phyloP scores from a whole-genome alignment of 768 basidiomycete species.

The Russula lepida region DNA sequence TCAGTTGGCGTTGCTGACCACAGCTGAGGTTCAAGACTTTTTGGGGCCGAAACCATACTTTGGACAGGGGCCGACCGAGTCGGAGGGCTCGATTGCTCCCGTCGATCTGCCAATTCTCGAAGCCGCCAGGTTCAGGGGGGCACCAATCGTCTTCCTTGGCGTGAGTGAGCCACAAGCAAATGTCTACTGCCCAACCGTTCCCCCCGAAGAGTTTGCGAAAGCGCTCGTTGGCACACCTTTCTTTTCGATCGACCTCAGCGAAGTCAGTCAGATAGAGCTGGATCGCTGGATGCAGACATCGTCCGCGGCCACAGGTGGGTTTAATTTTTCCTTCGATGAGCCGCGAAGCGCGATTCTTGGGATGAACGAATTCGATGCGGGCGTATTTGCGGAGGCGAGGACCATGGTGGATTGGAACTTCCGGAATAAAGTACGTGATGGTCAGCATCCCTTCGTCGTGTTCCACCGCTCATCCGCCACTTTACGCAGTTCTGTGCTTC shows the following conservation, averaged over 20 bases:
- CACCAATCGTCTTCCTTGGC: slow-evolving; percentile 71
- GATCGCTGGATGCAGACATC: slow-evolving; percentile 35
- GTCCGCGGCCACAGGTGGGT: slow-evolving; percentile 32
- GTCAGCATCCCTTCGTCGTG: background rate
- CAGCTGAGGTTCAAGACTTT: slow-evolving; percentile 50
- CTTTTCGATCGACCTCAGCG: slow-evolving; percentile 71
- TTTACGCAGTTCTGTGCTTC: slow-evolving; percentile 73
- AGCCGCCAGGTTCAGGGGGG: slow-evolving; percentile 50
- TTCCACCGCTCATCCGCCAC: slow-evolving; percentile 1
- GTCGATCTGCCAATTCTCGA: slow-evolving; percentile 34
- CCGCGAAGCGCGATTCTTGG: slow-evolving; percentile 47
- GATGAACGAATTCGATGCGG: slow-evolving; percentile 59
- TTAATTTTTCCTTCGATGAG: slow-evolving; percentile 51
- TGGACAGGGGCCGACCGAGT: slow-evolving; percentile 50
- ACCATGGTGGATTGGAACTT: slow-evolving; percentile 91
- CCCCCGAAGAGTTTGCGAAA: slow-evolving; percentile 43
- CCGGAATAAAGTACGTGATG: slow-evolving; percentile 60
- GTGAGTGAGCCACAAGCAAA: slow-evolving; percentile 48
- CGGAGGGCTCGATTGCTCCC: slow-evolving; percentile 29
- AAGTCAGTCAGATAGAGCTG: slow-evolving; percentile 39
- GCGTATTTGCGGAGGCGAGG: slow-evolving; percentile 68
- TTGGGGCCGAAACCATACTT: slow-evolving; percentile 65
- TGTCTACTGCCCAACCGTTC: slow-evolving; percentile 44
- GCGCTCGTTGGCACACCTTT: slow-evolving; percentile 76
- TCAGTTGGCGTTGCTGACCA: slow-evolving; percentile 47